phyloP scores from a whole-genome alignment of 2,329 filamentous ascomycete genomes.

The Penicillium sp. region DNA sequence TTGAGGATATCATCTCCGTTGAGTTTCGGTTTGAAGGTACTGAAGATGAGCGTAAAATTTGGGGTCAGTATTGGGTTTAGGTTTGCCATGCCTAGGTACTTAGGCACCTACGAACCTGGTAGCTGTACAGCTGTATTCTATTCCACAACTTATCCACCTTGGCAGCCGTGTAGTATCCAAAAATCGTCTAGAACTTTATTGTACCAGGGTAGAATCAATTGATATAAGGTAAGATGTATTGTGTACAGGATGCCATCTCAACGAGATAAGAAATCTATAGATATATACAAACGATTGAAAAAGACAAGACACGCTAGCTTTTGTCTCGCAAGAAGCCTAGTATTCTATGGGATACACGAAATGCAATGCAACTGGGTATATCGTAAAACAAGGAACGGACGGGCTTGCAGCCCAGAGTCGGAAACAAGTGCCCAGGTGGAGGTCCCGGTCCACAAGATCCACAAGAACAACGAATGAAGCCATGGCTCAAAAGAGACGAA shows the following conservation, averaged over 20 bases:
- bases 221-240: slow-evolving; percentile 3
- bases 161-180: too few species aligned
- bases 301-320: slow-evolving; percentile 1
- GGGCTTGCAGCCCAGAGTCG: slow-evolving; percentile 7
- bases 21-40: slow-evolving; percentile 75
- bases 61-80: slow-evolving; percentile 76
- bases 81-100: not conserved
- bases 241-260: slow-evolving; percentile 8
- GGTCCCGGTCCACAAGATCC: not conserved
- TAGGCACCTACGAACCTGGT: too few species aligned
- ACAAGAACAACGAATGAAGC: not conserved
- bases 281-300: slow-evolving; percentile 7
- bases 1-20: slow-evolving; percentile 73
- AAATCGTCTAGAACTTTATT: too few species aligned
- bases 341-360: slow-evolving; percentile 14
- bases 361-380: slow-evolving; percentile 15
- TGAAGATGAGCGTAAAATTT: slow-evolving; percentile 67
- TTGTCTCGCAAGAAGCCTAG: slow-evolving; percentile 1
- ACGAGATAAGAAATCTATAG: not conserved
- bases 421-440: not conserved
- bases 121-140: too few species aligned
- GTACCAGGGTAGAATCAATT: too few species aligned
- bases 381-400: slow-evolving; percentile 18
- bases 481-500: slow-evolving; percentile 24
- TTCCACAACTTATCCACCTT: too few species aligned